Evolutionary conservation across 441 rosid genomes (phyloP), one percentile per base, ranked within the genome.

Genomic region (Francoa sonchifolia): DNA sequence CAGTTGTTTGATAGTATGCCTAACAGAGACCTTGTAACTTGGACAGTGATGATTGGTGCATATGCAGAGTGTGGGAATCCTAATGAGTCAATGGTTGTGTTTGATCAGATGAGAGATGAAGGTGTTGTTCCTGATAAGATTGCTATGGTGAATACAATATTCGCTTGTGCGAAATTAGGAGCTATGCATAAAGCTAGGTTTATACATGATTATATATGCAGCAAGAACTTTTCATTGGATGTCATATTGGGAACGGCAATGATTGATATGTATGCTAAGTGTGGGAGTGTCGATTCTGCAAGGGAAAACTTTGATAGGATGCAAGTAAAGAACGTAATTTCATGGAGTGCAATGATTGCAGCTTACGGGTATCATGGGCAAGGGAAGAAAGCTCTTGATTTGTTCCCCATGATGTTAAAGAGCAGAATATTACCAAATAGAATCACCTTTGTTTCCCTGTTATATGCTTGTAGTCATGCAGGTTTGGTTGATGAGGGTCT

Each of bases 311-410:
- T 75, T 46, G 72, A 66, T 29, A 25, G 44, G 14, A 66, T 69
- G 69, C 46, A 4, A 38, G 65, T 61, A 25, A 71, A 52, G 52
- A 69, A 69, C 40, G 72, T 66, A 17, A 46, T 68, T 28, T 54
- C 78, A 0, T 74, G 78, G 82, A 71, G 71, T 41, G 62, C 67
- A 3, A 68, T 74, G 82, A 74, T 74, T 33, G 71, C 67, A 2
- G 69, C 73, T 12, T 68, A 71, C 8, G 78, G 71, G 1, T 61
- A 63, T 54, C 76, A 75, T 33, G 82, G 82, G 27, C 56, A 58
- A 43, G 78, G 73, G 22, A 61, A 37, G 50, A 34, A 56, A 42
- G 73, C 78, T 32, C 65, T 71, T 36, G 71, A 58, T 14, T 42
- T 71, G 18, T 66, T 65, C 54, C 59, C 50, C 12, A 27, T 44